These are phyloP conservation scores for Curvularia hawaiiensis DNA, from an alignment of 2,329 filamentous ascomycete genomes.

Conservation along the genomic window DNA sequence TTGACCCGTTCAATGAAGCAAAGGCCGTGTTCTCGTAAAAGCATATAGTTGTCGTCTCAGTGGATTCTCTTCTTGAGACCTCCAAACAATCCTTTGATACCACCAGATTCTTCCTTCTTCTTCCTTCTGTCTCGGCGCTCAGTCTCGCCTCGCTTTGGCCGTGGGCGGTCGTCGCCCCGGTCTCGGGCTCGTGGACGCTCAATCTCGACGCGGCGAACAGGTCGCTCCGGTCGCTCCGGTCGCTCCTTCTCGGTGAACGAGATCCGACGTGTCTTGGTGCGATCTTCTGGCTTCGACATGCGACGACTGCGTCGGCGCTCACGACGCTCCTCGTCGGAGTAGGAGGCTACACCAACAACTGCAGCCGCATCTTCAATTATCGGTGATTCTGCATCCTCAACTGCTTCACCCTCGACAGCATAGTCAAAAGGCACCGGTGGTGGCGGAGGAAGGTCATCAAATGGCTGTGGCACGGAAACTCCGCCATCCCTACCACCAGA, in stretches of 20 bases:
- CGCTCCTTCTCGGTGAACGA: slow-evolving; percentile 40
- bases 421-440: slow-evolving; percentile 30
- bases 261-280: slow-evolving; percentile 38
- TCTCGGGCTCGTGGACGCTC: slow-evolving; percentile 35
- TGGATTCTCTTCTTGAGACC: slow-evolving; percentile 38
- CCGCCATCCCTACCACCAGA: slow-evolving; percentile 35
- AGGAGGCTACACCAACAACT: slow-evolving; percentile 32
- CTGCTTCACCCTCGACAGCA: slow-evolving; percentile 17
- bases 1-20: slow-evolving; percentile 4
- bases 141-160: slow-evolving; percentile 34
- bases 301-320: slow-evolving; percentile 32
- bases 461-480: slow-evolving; percentile 20
- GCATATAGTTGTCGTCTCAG: background rate
- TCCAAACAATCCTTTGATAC: slow-evolving; percentile 40
- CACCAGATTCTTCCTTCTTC: slow-evolving; percentile 39
- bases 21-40: background rate
- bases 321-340: slow-evolving; percentile 37
- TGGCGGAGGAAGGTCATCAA: slow-evolving; percentile 27
- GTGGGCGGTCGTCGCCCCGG: slow-evolving; percentile 29
- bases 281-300: slow-evolving; percentile 36
- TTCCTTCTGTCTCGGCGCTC: slow-evolving; percentile 28
- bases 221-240: slow-evolving; percentile 8
- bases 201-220: slow-evolving; percentile 33
- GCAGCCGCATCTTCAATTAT: slow-evolving; percentile 36
- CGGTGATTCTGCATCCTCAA: slow-evolving; percentile 19